A percentile compares a stretch with the other conserved stretches of the same genome.
These are phyloP conservation scores for Solanum bukasovii DNA, from an alignment of 257 asterid species.

Conservation along the genomic window DNA sequence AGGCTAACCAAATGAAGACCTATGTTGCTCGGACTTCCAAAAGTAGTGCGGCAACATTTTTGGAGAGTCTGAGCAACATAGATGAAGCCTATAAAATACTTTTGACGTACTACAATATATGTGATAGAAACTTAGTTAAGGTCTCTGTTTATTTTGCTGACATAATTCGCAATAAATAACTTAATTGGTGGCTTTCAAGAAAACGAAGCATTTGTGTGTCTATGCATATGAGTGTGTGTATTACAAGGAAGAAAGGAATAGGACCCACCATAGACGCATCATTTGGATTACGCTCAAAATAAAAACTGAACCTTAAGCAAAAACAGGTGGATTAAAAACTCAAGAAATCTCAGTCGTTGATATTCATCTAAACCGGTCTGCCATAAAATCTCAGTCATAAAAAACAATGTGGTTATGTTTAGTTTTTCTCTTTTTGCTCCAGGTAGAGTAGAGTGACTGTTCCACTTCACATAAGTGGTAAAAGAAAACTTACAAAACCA, in stretches of 20 bases:
- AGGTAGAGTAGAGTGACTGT: neutral
- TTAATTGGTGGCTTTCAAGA: neutral
- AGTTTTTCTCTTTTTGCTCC: neutral
- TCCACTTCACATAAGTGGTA: neutral
- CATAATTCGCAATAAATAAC: neutral
- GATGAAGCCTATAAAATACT: neutral
- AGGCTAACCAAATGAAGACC: neutral
- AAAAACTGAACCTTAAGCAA: neutral
- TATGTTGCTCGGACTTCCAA: neutral
- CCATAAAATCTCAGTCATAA: neutral
- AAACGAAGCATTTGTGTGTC: neutral
- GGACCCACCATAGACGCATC: neutral
- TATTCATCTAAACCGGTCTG: neutral
- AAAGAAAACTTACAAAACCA: slow-evolving; percentile 57
- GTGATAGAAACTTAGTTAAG: neutral
- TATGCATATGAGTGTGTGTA: neutral
- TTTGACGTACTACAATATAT: neutral
- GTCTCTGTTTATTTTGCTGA: neutral
- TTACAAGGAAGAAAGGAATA: neutral
- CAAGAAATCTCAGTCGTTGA: neutral
- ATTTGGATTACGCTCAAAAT: neutral
- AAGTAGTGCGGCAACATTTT: neutral
- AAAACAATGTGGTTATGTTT: neutral
- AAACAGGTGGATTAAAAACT: neutral
- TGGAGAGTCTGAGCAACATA: neutral